These are phyloP conservation scores for Pyrus hybrid DNA, from an alignment of 331 rosid species.

Conservation along the genomic window DNA sequence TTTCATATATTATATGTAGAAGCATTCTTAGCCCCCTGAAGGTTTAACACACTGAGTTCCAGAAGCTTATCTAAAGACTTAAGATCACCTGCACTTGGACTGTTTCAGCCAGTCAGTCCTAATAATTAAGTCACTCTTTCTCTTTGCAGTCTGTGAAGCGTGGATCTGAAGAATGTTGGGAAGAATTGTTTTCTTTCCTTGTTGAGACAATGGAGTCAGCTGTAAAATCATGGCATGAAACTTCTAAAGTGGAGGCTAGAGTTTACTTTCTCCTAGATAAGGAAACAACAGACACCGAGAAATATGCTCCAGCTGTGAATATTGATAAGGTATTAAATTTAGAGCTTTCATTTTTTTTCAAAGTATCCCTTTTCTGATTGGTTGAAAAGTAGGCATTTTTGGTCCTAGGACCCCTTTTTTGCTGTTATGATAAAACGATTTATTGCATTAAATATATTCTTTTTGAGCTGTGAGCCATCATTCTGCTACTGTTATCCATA, in stretches of 20 bases:
- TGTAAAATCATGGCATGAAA: slow-evolving; percentile 82
- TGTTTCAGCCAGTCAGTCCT: slow-evolving; percentile 15
- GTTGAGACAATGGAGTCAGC: slow-evolving; percentile 93
- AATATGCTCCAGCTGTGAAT: slow-evolving; percentile 82
- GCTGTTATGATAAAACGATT: background rate
- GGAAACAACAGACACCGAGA: slow-evolving; percentile 75
- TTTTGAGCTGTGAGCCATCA: background rate
- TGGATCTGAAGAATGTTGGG: slow-evolving; percentile 72
- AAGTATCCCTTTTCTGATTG: background rate
- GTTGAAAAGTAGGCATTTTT: background rate
- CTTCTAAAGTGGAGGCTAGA: slow-evolving; percentile 78
- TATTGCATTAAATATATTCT: background rate
- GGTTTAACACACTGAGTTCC: background rate
- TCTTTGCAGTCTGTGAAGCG: slow-evolving; percentile 59
- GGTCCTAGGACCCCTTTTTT: background rate
- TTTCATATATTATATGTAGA: background rate
- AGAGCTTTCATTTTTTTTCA: background rate
- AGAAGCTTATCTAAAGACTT: background rate
- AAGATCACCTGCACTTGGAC: background rate
- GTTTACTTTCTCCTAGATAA: slow-evolving; percentile 83
- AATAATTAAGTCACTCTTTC: slow-evolving; percentile 28
- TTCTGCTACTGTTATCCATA: background rate
- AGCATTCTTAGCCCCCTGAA: slow-evolving; percentile 3
- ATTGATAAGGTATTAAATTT: slow-evolving; percentile 67
- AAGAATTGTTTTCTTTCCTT: slow-evolving; percentile 63